These are phyloP conservation scores for Aspergillus homomorphus DNA, from an alignment of 495 filamentous ascomycete genomes.

Conservation along the genomic window DNA sequence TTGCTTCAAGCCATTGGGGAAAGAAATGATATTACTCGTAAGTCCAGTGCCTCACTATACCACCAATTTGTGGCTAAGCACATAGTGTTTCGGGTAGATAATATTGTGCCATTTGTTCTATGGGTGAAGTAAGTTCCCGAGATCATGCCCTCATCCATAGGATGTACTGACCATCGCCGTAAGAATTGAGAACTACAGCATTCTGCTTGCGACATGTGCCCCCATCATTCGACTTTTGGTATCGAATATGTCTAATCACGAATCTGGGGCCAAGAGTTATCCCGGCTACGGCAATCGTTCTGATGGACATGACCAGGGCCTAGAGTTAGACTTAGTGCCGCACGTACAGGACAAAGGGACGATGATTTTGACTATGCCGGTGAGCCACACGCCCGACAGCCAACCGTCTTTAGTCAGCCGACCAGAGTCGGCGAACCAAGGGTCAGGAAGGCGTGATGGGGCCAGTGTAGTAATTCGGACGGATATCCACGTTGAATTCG, in stretches of 20 bases:
- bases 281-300: neutral
- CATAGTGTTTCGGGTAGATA: conserved; percentile 3
- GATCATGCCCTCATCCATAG: neutral
- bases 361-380: conserved; percentile 2
- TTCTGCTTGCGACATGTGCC: conserved; percentile 20
- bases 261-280: neutral
- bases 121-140: conserved; percentile 18
- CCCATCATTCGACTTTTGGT: conserved; percentile 16
- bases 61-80: neutral
- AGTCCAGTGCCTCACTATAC: neutral
- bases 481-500: neutral
- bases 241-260: neutral
- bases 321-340: neutral
- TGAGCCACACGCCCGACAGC: neutral
- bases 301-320: neutral
- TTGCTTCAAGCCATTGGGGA: conserved; percentile 16
- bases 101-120: conserved; percentile 18
- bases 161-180: neutral
- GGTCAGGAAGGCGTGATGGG: neutral
- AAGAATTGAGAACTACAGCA: conserved; percentile 20
- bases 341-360: conserved; percentile 1
- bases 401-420: neutral
- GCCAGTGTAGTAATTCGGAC: neutral
- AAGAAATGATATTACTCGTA: conserved; percentile 17
- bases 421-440: too few relatives aligned